Conservation (phyloP, 179 eudicot genomes). For the Silene coronaria region DNA sequence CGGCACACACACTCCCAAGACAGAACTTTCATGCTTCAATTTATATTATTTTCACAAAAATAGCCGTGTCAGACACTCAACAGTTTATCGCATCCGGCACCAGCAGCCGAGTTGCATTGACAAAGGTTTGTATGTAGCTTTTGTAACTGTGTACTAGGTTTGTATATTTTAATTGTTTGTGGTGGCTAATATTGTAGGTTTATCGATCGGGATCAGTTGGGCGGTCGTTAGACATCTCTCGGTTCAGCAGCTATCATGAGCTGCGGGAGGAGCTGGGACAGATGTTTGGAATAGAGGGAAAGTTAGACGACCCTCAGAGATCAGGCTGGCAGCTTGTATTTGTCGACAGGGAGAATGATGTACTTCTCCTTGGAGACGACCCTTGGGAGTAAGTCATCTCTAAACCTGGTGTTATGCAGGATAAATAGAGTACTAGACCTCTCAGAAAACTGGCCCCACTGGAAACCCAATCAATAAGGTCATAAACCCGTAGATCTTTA, state of each 20-base stretch:
- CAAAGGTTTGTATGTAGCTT: background rate
- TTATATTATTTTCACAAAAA: background rate
- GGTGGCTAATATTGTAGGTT: constrained; percentile 44
- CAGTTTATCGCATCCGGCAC: too few relatives aligned
- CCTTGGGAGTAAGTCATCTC: constrained; percentile 89
- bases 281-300: constrained; percentile 93
- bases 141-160: background rate
- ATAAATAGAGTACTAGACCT: background rate
- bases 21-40: background rate
- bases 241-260: constrained; percentile 94
- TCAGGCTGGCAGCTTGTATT: constrained; percentile 74
- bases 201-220: constrained; percentile 90
- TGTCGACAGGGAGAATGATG: constrained; percentile 59
- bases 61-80: background rate
- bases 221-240: constrained; percentile 87
- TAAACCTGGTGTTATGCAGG: background rate
- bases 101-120: too few relatives aligned
- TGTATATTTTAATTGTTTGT: background rate
- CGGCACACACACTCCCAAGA: background rate
- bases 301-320: constrained; percentile 88
- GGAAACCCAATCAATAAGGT: background rate
- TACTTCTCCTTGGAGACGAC: constrained; percentile 89
- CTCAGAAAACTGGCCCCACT: too few relatives aligned
- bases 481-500: background rate
- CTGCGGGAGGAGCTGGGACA: constrained; percentile 85